Conservation (phyloP, 148 eudicot species). For the Rhododendron ferrugineum region DNA sequence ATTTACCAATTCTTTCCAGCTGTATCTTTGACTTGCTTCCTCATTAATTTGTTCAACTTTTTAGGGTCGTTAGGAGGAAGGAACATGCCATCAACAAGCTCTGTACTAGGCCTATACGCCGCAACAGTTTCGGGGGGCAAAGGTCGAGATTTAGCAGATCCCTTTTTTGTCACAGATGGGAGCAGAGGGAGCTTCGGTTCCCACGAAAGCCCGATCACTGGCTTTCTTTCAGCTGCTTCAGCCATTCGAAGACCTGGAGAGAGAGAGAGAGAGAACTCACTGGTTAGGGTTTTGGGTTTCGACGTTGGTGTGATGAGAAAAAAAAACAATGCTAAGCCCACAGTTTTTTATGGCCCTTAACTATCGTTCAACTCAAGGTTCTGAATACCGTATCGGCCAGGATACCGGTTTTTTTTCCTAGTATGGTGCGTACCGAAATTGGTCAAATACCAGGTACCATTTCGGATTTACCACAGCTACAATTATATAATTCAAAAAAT, state of each 20-base stretch:
- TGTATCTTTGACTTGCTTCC: slow-evolving; percentile 78
- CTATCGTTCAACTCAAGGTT: too few relatives aligned
- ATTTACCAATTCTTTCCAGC: slow-evolving; percentile 68
- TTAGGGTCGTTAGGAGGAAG: slow-evolving; percentile 81
- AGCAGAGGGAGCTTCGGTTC: slow-evolving; percentile 56
- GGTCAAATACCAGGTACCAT: too few relatives aligned
- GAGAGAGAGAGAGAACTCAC: too few relatives aligned
- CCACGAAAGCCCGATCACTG: slow-evolving; percentile 68
- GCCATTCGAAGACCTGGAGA: slow-evolving; percentile 19
- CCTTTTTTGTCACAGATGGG: slow-evolving; percentile 6
- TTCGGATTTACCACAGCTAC: too few relatives aligned
- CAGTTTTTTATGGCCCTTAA: too few relatives aligned
- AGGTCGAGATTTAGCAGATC: slow-evolving; percentile 6
- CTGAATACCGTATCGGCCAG: too few relatives aligned
- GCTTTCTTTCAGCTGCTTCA: slow-evolving; percentile 26
- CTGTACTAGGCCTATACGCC: slow-evolving; percentile 40
- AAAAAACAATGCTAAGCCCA: too few relatives aligned
- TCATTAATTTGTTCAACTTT: slow-evolving; percentile 50
- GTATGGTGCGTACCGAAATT: too few relatives aligned
- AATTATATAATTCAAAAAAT: too few relatives aligned
- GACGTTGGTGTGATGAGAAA: too few relatives aligned
- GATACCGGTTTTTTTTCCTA: too few relatives aligned
- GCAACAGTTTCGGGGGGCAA: slow-evolving; percentile 5
- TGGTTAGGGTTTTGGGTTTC: too few relatives aligned
- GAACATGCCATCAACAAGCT: slow-evolving; percentile 79